phyloP scores from a whole-genome alignment of 2,329 filamentous ascomycete genomes.

The Calonectria ilicicola region DNA sequence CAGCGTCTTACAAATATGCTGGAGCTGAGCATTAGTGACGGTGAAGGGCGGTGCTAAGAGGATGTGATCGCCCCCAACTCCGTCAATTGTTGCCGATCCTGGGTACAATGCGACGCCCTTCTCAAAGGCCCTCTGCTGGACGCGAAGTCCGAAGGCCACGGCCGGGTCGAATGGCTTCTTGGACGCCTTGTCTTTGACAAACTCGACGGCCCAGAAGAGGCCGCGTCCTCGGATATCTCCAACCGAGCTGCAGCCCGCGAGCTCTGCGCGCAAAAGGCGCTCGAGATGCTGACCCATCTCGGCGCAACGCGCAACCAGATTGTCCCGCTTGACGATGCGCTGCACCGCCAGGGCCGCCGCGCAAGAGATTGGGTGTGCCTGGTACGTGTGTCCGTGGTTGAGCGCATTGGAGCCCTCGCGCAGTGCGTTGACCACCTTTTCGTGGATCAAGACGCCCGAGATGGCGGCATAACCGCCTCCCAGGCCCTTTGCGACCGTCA shows the following conservation, averaged over 20 bases:
- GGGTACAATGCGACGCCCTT: slow-evolving; percentile 67
- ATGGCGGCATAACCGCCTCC: slow-evolving; percentile 68
- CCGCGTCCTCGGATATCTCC: slow-evolving; percentile 34
- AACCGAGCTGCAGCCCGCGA: slow-evolving; percentile 3
- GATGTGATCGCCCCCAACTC: slow-evolving; percentile 75
- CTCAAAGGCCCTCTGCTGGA: slow-evolving; percentile 47
- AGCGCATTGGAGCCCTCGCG: slow-evolving; percentile 49
- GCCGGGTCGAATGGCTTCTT: slow-evolving; percentile 51
- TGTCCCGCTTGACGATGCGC: slow-evolving; percentile 50
- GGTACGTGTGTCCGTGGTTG: slow-evolving; percentile 68
- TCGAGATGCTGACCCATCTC: slow-evolving; percentile 19
- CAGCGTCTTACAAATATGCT: slow-evolving; percentile 18
- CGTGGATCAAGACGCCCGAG: slow-evolving; percentile 65
- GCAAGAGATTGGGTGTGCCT: slow-evolving; percentile 52
- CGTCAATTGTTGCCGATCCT: slow-evolving; percentile 69
- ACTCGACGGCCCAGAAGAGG: slow-evolving; percentile 62
- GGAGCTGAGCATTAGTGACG: slow-evolving; percentile 54
- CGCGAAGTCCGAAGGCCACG: slow-evolving; percentile 41
- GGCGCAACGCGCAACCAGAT: slow-evolving; percentile 40
- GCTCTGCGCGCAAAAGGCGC: neutral
- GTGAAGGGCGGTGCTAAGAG: slow-evolving; percentile 80
- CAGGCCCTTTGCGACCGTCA: slow-evolving; percentile 70
- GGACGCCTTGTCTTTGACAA: slow-evolving; percentile 50
- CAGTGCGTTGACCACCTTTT: slow-evolving; percentile 34
- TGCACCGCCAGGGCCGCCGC: slow-evolving; percentile 56